Conservation (phyloP, 78 protist genomes). For the Speleostelium caveatum region DNA sequence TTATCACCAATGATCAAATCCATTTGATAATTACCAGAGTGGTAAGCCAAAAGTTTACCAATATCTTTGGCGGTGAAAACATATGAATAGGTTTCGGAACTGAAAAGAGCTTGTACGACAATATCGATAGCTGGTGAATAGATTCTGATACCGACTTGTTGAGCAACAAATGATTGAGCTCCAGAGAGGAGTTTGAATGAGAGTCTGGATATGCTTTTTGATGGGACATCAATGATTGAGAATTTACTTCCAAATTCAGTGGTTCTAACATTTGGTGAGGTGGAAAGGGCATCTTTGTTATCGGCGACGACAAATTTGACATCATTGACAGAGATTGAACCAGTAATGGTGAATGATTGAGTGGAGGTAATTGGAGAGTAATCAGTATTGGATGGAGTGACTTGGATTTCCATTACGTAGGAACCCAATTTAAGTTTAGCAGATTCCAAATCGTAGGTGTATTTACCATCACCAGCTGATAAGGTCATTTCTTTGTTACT, state of each 20-base stretch:
- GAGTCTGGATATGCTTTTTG: slow-evolving; percentile 7
- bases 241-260: slow-evolving; percentile 24
- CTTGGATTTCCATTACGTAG: slow-evolving; percentile 29
- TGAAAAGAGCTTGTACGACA: slow-evolving; percentile 10
- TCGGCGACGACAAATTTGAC: slow-evolving; percentile 30
- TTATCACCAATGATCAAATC: slow-evolving; percentile 44
- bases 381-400: slow-evolving; percentile 1
- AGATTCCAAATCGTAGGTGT: background rate
- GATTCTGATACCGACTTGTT: slow-evolving; percentile 56
- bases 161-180: slow-evolving; percentile 15
- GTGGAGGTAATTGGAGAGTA: slow-evolving; percentile 5
- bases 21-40: slow-evolving; percentile 16
- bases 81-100: slow-evolving; percentile 2
- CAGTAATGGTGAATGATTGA: slow-evolving; percentile 34
- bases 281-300: slow-evolving; percentile 11
- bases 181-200: slow-evolving; percentile 14
- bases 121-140: slow-evolving; percentile 2
- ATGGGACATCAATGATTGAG: background rate
- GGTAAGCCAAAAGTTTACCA: slow-evolving; percentile 5
- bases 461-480: background rate
- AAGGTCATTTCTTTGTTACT: slow-evolving; percentile 8
- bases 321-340: slow-evolving; percentile 26
- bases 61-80: slow-evolving; percentile 8
- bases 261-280: background rate
- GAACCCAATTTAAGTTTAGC: slow-evolving; percentile 43